These are phyloP conservation scores for Lachnellula arida DNA, from an alignment of 2,329 filamentous ascomycete species.

Conservation along the genomic window DNA sequence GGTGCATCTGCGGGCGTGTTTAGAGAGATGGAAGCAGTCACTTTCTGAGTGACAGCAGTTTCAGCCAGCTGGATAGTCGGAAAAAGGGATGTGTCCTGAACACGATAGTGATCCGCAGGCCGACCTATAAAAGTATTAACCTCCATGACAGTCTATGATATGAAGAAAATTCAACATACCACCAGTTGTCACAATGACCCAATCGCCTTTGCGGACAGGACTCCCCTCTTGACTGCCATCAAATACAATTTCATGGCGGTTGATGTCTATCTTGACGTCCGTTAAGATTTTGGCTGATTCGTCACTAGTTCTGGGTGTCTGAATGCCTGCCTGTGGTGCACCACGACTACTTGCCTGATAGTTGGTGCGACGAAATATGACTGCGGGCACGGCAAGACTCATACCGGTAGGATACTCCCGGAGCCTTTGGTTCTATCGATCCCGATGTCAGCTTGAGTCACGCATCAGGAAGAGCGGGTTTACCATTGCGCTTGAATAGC, in stretches of 20 bases:
- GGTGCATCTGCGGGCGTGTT: neutral
- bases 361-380: neutral
- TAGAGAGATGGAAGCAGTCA: neutral
- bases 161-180: conserved; percentile 8
- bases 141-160: conserved; percentile 1
- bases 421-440: conserved; percentile 17
- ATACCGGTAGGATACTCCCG: conserved; percentile 33
- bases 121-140: conserved; percentile 7
- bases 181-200: conserved; percentile 20
- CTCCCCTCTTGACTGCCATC: conserved; percentile 1
- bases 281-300: neutral
- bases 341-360: neutral
- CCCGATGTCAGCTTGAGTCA: conserved; percentile 1
- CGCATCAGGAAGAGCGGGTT: conserved; percentile 1
- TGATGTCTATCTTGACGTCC: conserved; percentile 21
- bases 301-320: neutral
- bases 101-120: conserved; percentile 20
- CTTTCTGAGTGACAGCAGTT: conserved; percentile 8
- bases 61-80: conserved; percentile 25
- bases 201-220: conserved; percentile 27
- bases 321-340: neutral
- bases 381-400: conserved; percentile 28
- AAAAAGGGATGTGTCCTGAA: conserved; percentile 24
- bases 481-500: conserved; percentile 49
- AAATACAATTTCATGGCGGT: conserved; percentile 22